phyloP scores from a whole-genome alignment of 805 yeast species.

The Komagataella mondaviorum region DNA sequence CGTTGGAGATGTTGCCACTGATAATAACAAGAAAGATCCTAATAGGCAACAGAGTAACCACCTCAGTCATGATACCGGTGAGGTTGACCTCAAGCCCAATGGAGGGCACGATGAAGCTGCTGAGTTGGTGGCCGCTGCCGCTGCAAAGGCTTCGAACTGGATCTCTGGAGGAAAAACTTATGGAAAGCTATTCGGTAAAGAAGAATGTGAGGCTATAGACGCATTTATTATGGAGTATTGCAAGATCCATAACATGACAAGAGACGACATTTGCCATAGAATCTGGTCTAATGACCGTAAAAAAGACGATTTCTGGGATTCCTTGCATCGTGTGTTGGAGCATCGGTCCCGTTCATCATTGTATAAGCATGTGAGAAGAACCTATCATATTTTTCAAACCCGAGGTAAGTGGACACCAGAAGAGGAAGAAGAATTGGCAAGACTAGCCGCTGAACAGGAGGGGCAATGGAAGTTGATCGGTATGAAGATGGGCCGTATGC shows the following conservation, averaged over 20 bases:
- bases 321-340: slow-evolving; percentile 66
- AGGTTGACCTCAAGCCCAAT: not conserved
- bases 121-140: slow-evolving; percentile 27
- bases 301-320: slow-evolving; percentile 87
- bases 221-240: slow-evolving; percentile 61
- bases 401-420: slow-evolving; percentile 85
- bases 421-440: slow-evolving; percentile 60
- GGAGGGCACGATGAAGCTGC: slow-evolving; percentile 17
- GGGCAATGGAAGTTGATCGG: slow-evolving; percentile 90
- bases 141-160: slow-evolving; percentile 24
- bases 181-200: slow-evolving; percentile 34
- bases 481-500: slow-evolving; percentile 75
- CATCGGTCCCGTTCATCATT: slow-evolving; percentile 79
- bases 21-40: not conserved
- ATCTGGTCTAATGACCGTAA: slow-evolving; percentile 80
- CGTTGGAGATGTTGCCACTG: not conserved
- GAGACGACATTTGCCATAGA: slow-evolving; percentile 64
- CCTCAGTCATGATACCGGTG: slow-evolving; percentile 1
- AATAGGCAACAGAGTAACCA: not conserved
- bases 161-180: slow-evolving; percentile 10
- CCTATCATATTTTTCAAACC: slow-evolving; percentile 75
- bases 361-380: slow-evolving; percentile 84
- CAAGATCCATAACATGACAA: slow-evolving; percentile 42
- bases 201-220: slow-evolving; percentile 62
- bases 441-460: slow-evolving; percentile 49